phyloP scores from a whole-genome alignment of 75 land plant genomes.

The Pinus tabuliformis region DNA sequence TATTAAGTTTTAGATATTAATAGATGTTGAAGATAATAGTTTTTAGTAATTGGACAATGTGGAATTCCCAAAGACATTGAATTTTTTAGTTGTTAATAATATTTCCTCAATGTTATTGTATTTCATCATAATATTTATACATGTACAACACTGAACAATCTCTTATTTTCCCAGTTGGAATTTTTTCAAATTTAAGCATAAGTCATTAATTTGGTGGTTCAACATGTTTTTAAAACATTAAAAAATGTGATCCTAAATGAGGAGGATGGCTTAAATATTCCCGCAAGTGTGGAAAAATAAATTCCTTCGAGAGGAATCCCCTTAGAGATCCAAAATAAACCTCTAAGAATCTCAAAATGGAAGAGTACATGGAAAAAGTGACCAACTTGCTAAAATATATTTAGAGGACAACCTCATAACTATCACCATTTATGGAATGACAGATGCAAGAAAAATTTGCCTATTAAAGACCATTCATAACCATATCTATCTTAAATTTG shows the following conservation, averaged over 20 bases:
- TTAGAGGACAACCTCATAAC: background rate
- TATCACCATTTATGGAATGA: constrained; percentile 3
- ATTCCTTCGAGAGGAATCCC: background rate
- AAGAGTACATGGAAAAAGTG: background rate
- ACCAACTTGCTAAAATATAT: constrained; percentile 3
- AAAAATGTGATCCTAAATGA: background rate
- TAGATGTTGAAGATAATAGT: background rate
- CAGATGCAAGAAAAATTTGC: background rate
- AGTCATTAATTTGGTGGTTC: constrained; percentile 1
- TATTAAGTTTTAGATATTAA: background rate
- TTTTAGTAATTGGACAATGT: background rate
- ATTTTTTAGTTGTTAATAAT: background rate
- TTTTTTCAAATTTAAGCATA: background rate
- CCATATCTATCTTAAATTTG: background rate
- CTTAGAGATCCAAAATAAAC: background rate
- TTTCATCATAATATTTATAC: too few species aligned
- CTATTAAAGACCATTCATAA: constrained; percentile 6
- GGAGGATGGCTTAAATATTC: too few species aligned
- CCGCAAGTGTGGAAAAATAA: background rate
- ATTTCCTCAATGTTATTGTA: background rate
- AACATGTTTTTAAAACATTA: constrained; percentile 1
- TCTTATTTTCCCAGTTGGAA: background rate
- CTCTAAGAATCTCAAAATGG: background rate
- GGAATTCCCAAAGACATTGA: background rate
- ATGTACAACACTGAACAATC: background rate